Base-by-base conservation (phyloP, 805 yeast genomes). In the Lipomyces kockii region DNA sequence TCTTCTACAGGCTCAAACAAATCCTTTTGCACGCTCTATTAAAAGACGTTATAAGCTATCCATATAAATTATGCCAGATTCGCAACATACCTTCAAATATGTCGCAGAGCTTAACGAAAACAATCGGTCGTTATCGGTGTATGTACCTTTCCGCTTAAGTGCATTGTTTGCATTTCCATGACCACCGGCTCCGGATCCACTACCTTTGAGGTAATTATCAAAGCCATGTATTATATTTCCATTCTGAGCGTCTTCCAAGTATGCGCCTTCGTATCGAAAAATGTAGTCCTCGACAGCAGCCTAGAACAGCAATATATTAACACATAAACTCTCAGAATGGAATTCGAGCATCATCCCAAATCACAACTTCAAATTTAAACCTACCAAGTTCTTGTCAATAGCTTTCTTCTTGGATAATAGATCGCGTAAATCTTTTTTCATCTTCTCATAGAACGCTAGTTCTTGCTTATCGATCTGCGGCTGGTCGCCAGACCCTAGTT, bases 211-310 rank as follows among this genome's bases (percentile, higher is more conserved):
- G 74, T 90, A 89, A 73, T 86, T 89, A 60, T 93, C 97, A 74
- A 92, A 93, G 1, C 98, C 98, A 70, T 89, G 89, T n/a, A 92
- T 89, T 34, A 94, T 89, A 77, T 91, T 93, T 0, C 97, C 93
- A 64, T 82, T 78, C 35, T 80, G 78, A 66, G 91, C 86, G 62
- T 89, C 92, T 35, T 89, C 85, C 58, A 93, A 85, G 76, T 93
- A 93, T 14, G 86, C 85, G 9, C 89, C 87, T 75, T 93, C 98
- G 71, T 86, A 86, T 59, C 87, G 89, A 79, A 87, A 92, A 5
- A 93, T 88, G 62, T 86, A 85, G 70, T 92, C 97, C 74, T 93
- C 97, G 5, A 92, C 76, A 57, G 49, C 49, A 43, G 49, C 49
- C 49, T 43, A 17, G 49, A 17, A n/a, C 22, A 14, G 4, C 49